phyloP scores from a whole-genome alignment of 352 stramenopile species.

The Globisporangium nunn region DNA sequence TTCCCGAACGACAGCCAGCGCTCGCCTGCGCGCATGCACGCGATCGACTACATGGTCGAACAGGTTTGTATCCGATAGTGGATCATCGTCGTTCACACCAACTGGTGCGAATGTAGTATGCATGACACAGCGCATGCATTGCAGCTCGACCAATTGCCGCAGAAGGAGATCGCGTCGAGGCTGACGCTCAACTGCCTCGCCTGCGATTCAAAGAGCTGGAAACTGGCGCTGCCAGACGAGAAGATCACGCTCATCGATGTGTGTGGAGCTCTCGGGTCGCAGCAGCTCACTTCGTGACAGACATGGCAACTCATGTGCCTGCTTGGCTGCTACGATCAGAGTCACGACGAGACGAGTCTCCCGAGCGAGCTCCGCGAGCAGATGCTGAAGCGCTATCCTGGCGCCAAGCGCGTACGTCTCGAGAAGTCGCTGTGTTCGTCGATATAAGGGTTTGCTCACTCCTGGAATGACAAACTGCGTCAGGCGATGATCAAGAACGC shows the following conservation, averaged over 20 bases:
- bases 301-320: not conserved
- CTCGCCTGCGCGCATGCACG: conserved; percentile 22
- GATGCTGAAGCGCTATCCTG: conserved; percentile 33
- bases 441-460: not conserved
- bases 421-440: conserved; percentile 2
- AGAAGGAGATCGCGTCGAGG: conserved; percentile 57
- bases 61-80: conserved; percentile 22
- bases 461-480: not conserved
- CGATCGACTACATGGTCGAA: conserved; percentile 62
- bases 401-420: conserved; percentile 37
- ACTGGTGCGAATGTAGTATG: too few species aligned
- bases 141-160: conserved; percentile 45
- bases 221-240: conserved; percentile 31
- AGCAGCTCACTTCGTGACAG: too few species aligned
- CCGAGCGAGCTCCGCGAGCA: conserved; percentile 31
- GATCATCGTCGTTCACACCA: too few species aligned
- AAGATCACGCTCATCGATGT: conserved; percentile 65
- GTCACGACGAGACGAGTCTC: conserved; percentile 49
- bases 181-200: conserved; percentile 52
- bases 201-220: conserved; percentile 43
- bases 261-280: not conserved
- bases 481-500: conserved; percentile 63
- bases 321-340: conserved; percentile 17
- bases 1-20: conserved; percentile 30
- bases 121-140: not conserved